These are phyloP conservation scores for Agrostemma githago DNA, from an alignment of 148 eudicot genomes.

Conservation along the genomic window DNA sequence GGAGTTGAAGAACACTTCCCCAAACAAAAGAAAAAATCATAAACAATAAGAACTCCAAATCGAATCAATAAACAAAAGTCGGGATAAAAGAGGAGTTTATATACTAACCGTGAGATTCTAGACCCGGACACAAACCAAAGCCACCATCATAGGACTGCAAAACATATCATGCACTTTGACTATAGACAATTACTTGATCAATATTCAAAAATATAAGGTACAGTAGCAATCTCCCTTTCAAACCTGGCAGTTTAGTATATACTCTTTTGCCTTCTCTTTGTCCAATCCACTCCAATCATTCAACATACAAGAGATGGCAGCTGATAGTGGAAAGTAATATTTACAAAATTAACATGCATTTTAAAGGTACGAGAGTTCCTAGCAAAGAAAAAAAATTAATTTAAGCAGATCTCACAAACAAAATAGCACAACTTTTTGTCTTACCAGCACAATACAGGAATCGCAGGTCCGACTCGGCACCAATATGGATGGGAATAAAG, in stretches of 20 bases:
- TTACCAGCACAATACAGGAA: conserved; percentile 93
- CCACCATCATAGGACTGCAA: conserved; percentile 99
- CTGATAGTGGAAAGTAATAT: conserved; percentile 35
- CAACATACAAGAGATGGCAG: conserved; percentile 76
- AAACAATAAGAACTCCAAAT: not conserved
- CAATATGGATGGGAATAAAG: conserved; percentile 81
- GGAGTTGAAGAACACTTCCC: conserved; percentile 11
- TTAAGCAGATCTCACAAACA: not conserved
- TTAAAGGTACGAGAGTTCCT: not conserved
- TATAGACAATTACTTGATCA: conserved; percentile 1
- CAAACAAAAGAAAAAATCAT: not conserved
- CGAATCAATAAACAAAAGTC: not conserved
- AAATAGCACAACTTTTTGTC: conserved; percentile 6
- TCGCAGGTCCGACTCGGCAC: conserved; percentile 90
- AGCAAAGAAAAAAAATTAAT: too few species aligned
- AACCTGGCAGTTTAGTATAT: conserved; percentile 82
- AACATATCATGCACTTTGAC: conserved; percentile 3
- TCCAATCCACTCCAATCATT: conserved; percentile 87
- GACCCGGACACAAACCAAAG: conserved; percentile 86
- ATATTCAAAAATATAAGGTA: not conserved
- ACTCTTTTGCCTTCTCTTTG: conserved; percentile 71
- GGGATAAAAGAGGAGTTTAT: not conserved
- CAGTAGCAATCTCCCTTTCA: conserved; percentile 13
- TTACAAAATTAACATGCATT: not conserved
- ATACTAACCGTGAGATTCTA: conserved; percentile 94